phyloP scores from a whole-genome alignment of 2,329 filamentous ascomycete species.

The Incumbomyces delicatus region DNA sequence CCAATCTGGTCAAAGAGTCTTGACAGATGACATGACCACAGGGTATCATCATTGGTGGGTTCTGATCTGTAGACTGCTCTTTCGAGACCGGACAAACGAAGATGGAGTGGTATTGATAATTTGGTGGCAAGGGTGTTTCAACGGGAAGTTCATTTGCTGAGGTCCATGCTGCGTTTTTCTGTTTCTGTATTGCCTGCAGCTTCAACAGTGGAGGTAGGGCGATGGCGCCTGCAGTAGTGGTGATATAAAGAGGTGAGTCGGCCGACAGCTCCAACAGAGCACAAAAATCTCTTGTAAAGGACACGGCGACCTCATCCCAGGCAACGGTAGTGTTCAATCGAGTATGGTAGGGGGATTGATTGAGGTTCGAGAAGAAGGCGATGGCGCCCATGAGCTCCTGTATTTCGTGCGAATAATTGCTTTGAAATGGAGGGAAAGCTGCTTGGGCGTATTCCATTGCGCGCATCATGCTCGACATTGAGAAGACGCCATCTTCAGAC shows the following conservation, averaged over 20 bases:
- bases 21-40: slow-evolving; percentile 90
- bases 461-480: slow-evolving; percentile 46
- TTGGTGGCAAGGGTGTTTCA: slow-evolving; percentile 55
- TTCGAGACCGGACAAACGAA: slow-evolving; percentile 97
- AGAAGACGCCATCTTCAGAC: slow-evolving; percentile 20
- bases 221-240: slow-evolving; percentile 83
- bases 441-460: slow-evolving; percentile 67
- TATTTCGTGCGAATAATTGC: slow-evolving; percentile 67
- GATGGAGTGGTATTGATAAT: slow-evolving; percentile 78
- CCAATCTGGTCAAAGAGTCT: slow-evolving; percentile 69
- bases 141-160: slow-evolving; percentile 81
- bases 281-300: slow-evolving; percentile 92
- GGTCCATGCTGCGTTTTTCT: slow-evolving; percentile 91
- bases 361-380: slow-evolving; percentile 65
- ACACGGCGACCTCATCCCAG: slow-evolving; percentile 75
- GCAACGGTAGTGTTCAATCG: slow-evolving; percentile 66
- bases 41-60: slow-evolving; percentile 93
- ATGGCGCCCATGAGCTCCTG: slow-evolving; percentile 72
- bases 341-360: slow-evolving; percentile 64
- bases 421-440: slow-evolving; percentile 65
- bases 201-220: slow-evolving; percentile 84
- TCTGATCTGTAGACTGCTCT: slow-evolving; percentile 84
- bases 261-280: slow-evolving; percentile 80
- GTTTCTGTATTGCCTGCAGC: slow-evolving; percentile 74
- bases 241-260: slow-evolving; percentile 85